These are phyloP conservation scores for Fusarium floridanum DNA, from an alignment of 2,329 filamentous ascomycete genomes.

Conservation along the genomic window DNA sequence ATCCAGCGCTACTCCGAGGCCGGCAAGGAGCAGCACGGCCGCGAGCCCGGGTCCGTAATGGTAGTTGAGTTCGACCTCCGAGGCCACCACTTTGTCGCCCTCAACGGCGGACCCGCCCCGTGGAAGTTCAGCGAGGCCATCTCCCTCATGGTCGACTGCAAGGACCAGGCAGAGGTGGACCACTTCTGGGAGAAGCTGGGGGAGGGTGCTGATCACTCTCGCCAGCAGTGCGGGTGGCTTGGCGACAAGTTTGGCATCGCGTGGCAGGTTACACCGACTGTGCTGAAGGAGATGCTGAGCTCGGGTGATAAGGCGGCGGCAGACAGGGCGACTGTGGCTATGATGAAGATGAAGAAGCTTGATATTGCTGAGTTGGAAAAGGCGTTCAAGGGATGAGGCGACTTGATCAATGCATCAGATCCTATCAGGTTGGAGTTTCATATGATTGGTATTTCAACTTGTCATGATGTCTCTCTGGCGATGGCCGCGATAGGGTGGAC, in stretches of 20 bases:
- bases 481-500: neutral
- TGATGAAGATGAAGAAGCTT: slow-evolving; percentile 60
- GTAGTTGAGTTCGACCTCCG: slow-evolving; percentile 55
- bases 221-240: slow-evolving; percentile 60
- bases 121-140: slow-evolving; percentile 57
- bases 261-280: slow-evolving; percentile 61
- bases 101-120: slow-evolving; percentile 58
- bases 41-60: slow-evolving; percentile 50
- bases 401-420: neutral
- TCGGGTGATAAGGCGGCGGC: slow-evolving; percentile 52
- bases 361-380: slow-evolving; percentile 55
- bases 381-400: slow-evolving; percentile 44
- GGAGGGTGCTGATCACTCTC: slow-evolving; percentile 54
- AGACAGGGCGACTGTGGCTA: slow-evolving; percentile 48
- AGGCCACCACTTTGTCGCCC: slow-evolving; percentile 55
- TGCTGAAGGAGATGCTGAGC: slow-evolving; percentile 51
- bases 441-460: neutral
- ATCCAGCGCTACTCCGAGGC: slow-evolving; percentile 49
- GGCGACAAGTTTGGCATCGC: slow-evolving; percentile 59
- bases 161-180: slow-evolving; percentile 61
- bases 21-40: slow-evolving; percentile 49
- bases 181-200: slow-evolving; percentile 60
- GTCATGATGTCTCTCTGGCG: neutral
- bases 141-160: slow-evolving; percentile 60
- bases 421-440: neutral